These are phyloP conservation scores for Penicillium glabrum DNA, from an alignment of 2,329 filamentous ascomycete genomes.

Conservation along the genomic window DNA sequence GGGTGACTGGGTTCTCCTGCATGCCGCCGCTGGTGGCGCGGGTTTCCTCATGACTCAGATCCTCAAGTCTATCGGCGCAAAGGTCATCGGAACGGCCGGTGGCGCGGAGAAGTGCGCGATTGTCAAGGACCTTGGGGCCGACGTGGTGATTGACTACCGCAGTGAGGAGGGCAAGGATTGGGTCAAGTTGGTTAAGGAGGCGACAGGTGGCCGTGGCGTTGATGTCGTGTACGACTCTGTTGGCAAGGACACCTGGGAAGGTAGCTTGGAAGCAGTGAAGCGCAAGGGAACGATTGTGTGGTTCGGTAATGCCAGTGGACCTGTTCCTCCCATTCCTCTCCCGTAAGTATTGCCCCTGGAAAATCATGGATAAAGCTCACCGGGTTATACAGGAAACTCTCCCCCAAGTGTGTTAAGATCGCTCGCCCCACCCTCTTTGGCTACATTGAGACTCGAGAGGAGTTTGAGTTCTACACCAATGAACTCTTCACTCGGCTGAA, in stretches of 20 bases:
- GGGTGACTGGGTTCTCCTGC: slow-evolving; percentile 79
- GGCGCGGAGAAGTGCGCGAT: slow-evolving; percentile 70
- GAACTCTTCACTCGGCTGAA: slow-evolving; percentile 73
- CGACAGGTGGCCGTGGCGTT: slow-evolving; percentile 71
- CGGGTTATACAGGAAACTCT: slow-evolving; percentile 44
- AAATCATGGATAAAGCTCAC: slow-evolving; percentile 7
- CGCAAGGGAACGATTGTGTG: slow-evolving; percentile 74
- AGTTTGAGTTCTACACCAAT: slow-evolving; percentile 67
- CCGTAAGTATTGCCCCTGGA: slow-evolving; percentile 50
- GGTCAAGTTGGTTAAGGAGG: slow-evolving; percentile 80
- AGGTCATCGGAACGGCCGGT: slow-evolving; percentile 76
- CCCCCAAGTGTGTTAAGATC: slow-evolving; percentile 74
- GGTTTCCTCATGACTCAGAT: slow-evolving; percentile 75
- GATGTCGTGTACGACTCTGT: slow-evolving; percentile 83
- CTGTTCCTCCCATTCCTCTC: slow-evolving; percentile 68
- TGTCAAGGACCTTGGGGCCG: slow-evolving; percentile 66
- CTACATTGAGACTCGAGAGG: slow-evolving; percentile 69
- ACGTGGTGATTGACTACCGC: slow-evolving; percentile 75
- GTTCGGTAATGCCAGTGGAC: slow-evolving; percentile 80
- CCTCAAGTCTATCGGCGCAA: slow-evolving; percentile 69
- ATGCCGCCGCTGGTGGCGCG: slow-evolving; percentile 82
- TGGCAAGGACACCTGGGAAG: slow-evolving; percentile 80
- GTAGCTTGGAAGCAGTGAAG: slow-evolving; percentile 70
- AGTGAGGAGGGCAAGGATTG: slow-evolving; percentile 77
- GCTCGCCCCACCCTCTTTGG: slow-evolving; percentile 71